These are phyloP conservation scores for Aspergillus awamori DNA, from an alignment of 2,329 filamentous ascomycete species.

Conservation along the genomic window DNA sequence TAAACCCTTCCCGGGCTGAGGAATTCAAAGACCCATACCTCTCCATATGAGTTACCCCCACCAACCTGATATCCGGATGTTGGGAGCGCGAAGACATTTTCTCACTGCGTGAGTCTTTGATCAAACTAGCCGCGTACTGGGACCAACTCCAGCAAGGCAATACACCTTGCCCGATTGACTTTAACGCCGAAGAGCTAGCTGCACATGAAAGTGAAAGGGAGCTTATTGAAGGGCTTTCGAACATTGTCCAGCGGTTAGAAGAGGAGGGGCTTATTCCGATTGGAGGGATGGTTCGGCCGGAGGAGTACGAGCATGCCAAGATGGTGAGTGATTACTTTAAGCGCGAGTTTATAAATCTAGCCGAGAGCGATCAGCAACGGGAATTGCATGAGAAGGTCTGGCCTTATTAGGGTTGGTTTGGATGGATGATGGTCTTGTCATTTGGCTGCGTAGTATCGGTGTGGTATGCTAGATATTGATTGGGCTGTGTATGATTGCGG, in stretches of 20 bases:
- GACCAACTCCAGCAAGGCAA: slow-evolving; percentile 4
- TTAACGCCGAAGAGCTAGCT: slow-evolving; percentile 16
- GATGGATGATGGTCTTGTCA: too few relatives aligned
- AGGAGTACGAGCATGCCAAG: slow-evolving; percentile 20
- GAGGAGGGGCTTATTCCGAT: slow-evolving; percentile 20
- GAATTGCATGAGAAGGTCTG: slow-evolving; percentile 23
- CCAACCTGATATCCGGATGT: slow-evolving; percentile 18
- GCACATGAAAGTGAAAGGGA: slow-evolving; percentile 20
- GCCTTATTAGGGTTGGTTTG: slow-evolving; percentile 13
- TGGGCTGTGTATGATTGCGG: too few relatives aligned
- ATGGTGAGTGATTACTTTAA: slow-evolving; percentile 18
- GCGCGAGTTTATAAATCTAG: slow-evolving; percentile 19
- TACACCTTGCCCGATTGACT: slow-evolving; percentile 16
- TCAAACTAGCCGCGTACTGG: slow-evolving; percentile 20
- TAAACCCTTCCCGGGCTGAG: slow-evolving; percentile 5
- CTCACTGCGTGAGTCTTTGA: slow-evolving; percentile 22
- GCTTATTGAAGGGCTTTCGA: slow-evolving; percentile 19
- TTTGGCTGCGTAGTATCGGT: too few relatives aligned
- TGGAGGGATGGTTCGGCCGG: slow-evolving; percentile 22
- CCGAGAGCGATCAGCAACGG: slow-evolving; percentile 14
- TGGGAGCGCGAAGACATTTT: slow-evolving; percentile 24
- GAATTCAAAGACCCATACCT: slow-evolving; percentile 12
- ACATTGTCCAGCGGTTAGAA: slow-evolving; percentile 21
- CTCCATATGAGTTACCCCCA: slow-evolving; percentile 10
- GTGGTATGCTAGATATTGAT: too few relatives aligned